Percentiles rank a stretch among this genome's conserved stretches.
Conservation (phyloP, 1,284 basidiomycete genomes). For the Heterobasidion irregulare region DNA sequence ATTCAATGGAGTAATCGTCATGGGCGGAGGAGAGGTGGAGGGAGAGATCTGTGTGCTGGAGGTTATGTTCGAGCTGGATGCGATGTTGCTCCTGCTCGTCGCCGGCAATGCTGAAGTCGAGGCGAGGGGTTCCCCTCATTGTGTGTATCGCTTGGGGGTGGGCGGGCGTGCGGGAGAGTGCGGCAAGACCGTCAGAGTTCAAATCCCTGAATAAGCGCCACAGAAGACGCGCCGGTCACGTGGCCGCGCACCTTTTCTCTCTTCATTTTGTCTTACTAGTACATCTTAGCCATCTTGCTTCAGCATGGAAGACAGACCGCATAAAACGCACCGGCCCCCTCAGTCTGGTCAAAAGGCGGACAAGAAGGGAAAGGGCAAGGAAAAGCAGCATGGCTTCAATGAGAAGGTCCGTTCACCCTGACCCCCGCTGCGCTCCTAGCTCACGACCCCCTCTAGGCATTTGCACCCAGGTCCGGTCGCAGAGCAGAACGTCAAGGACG, state of each 20-base stretch:
- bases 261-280: background rate
- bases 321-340: conserved; percentile 72
- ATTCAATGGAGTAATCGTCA: conserved; percentile 47
- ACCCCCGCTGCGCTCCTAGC: background rate
- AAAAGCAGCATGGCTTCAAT: conserved; percentile 76
- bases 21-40: conserved; percentile 48
- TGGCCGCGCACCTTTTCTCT: conserved; percentile 9
- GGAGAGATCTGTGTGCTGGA: conserved; percentile 63
- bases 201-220: background rate
- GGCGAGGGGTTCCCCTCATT: conserved; percentile 15
- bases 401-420: conserved; percentile 53
- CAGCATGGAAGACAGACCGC: conserved; percentile 58
- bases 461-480: conserved; percentile 87
- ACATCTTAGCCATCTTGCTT: background rate
- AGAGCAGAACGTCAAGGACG: conserved; percentile 85
- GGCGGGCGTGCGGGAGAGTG: background rate
- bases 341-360: conserved; percentile 68
- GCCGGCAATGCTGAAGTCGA: conserved; percentile 43
- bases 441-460: conserved; percentile 52
- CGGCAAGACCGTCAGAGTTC: background rate
- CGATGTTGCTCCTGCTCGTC: conserved; percentile 66
- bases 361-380: conserved; percentile 65
- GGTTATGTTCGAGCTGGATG: conserved; percentile 66
- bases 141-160: background rate
- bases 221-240: conserved; percentile 18